phyloP scores from a whole-genome alignment of 352 stramenopile genomes.

The Blastocystis sp. region DNA sequence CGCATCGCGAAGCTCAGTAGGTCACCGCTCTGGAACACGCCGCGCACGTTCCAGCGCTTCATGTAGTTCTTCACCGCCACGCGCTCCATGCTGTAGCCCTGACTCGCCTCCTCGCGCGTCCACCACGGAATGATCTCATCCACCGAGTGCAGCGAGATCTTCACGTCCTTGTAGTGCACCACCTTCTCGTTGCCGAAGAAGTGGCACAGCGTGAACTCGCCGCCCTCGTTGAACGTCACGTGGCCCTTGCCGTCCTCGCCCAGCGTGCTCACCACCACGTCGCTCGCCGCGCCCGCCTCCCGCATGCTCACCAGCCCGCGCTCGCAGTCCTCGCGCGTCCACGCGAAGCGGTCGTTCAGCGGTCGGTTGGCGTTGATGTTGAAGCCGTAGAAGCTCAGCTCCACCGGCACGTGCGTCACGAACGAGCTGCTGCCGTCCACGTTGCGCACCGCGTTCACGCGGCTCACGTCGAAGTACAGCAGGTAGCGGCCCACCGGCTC shows the following conservation, averaged over 20 bases:
- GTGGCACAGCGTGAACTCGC: slow-evolving; percentile 52
- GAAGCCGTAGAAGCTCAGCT: slow-evolving; percentile 59
- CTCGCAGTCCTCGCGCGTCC: slow-evolving; percentile 36
- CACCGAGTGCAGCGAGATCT: slow-evolving; percentile 14
- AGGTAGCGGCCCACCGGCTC: slow-evolving; percentile 43
- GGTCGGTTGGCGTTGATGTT: not conserved
- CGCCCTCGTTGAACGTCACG: slow-evolving; percentile 38
- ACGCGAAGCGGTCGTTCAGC: slow-evolving; percentile 3
- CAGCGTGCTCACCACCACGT: not conserved
- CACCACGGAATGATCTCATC: slow-evolving; percentile 65
- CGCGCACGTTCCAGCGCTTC: slow-evolving; percentile 62
- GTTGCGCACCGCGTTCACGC: slow-evolving; percentile 36
- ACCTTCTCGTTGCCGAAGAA: slow-evolving; percentile 50
- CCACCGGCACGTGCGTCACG: slow-evolving; percentile 2
- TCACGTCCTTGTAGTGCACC: slow-evolving; percentile 47
- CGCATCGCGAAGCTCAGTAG: slow-evolving; percentile 57
- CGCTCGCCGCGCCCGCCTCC: not conserved
- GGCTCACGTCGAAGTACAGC: slow-evolving; percentile 24
- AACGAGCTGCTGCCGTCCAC: slow-evolving; percentile 28
- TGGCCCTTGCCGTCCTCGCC: slow-evolving; percentile 17
- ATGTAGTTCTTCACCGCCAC: slow-evolving; percentile 52
- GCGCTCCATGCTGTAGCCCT: slow-evolving; percentile 46
- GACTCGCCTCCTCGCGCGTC: slow-evolving; percentile 35
- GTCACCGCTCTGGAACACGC: slow-evolving; percentile 17
- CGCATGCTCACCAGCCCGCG: slow-evolving; percentile 16